A percentile compares a stretch with the other conserved stretches of the same genome.
Evolutionary conservation across 345 rosid species (phyloP).

Genomic region (Streptanthus diversifolius): DNA sequence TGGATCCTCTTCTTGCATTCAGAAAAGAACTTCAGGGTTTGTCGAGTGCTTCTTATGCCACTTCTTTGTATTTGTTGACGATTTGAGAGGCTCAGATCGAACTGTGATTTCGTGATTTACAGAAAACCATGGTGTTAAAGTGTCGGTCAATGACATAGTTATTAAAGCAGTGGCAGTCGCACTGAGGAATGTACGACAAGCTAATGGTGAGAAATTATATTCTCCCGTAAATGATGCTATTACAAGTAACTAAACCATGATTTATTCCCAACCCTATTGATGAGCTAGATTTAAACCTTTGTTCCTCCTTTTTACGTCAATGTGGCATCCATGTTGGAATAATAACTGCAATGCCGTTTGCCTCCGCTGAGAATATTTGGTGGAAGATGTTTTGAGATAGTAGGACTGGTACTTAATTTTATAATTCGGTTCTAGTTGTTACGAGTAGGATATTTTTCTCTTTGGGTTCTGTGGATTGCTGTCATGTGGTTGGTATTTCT

Average conservation of each 20-base stretch:
- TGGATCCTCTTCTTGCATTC: conserved; percentile 94
- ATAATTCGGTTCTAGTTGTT: conserved; percentile 1
- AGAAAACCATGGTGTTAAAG: conserved; percentile 81
- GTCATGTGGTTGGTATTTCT: neutral
- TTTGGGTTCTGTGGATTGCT: conserved; percentile 3
- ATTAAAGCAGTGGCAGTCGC: conserved; percentile 89
- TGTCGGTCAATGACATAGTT: conserved; percentile 96
- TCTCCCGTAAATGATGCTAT: neutral
- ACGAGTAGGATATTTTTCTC: conserved; percentile 1
- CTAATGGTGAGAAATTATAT: conserved; percentile 68
- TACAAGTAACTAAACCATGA: neutral
- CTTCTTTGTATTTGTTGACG: neutral
- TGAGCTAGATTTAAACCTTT: conserved; percentile 6
- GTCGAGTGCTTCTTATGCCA: conserved; percentile 10
- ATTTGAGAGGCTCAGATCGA: conserved; percentile 27
- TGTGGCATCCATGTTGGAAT: neutral
- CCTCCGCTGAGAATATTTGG: neutral
- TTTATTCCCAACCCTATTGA: neutral
- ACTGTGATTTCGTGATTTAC: conserved; percentile 37
- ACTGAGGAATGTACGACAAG: conserved; percentile 74
- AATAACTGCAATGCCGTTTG: neutral
- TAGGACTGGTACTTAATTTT: neutral
- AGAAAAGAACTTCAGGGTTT: conserved; percentile 91
- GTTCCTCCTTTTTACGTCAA: neutral
- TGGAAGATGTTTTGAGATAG: neutral